Conservation (phyloP, 2,329 filamentous ascomycete genomes). For the Epichloe glyceriae region DNA sequence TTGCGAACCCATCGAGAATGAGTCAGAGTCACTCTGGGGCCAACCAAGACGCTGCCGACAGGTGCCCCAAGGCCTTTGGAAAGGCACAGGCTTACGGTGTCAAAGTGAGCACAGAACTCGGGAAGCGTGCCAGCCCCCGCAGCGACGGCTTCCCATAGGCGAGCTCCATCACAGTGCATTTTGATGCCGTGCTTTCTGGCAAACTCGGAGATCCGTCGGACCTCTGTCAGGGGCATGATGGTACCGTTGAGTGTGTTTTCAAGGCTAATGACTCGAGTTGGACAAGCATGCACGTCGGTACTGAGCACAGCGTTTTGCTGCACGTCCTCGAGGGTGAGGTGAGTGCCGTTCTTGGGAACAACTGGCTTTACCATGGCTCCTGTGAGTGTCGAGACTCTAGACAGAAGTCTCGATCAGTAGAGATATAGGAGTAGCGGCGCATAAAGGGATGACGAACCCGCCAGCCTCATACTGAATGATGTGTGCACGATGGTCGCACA, state of each 20-base stretch:
- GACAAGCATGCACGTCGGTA: constrained; percentile 64
- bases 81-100: constrained; percentile 67
- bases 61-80: constrained; percentile 75
- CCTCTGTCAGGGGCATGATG: constrained; percentile 64
- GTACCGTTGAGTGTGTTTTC: constrained; percentile 78
- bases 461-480: constrained; percentile 57
- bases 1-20: constrained; percentile 43
- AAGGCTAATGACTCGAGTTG: constrained; percentile 67
- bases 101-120: constrained; percentile 56
- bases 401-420: constrained; percentile 8
- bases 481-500: constrained; percentile 70
- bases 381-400: constrained; percentile 54
- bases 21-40: constrained; percentile 23
- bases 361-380: constrained; percentile 59
- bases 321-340: constrained; percentile 69
- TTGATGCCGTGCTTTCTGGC: constrained; percentile 50
- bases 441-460: constrained; percentile 28
- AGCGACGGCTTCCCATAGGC: constrained; percentile 70
- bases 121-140: constrained; percentile 53
- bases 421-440: neutral
- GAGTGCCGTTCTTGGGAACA: constrained; percentile 53
- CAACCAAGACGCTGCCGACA: constrained; percentile 63
- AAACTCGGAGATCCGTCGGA: constrained; percentile 56
- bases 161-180: constrained; percentile 67
- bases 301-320: constrained; percentile 49